These are phyloP conservation scores for Areca catechu DNA, from an alignment of 176 grass and related monocot species.

Conservation along the genomic window DNA sequence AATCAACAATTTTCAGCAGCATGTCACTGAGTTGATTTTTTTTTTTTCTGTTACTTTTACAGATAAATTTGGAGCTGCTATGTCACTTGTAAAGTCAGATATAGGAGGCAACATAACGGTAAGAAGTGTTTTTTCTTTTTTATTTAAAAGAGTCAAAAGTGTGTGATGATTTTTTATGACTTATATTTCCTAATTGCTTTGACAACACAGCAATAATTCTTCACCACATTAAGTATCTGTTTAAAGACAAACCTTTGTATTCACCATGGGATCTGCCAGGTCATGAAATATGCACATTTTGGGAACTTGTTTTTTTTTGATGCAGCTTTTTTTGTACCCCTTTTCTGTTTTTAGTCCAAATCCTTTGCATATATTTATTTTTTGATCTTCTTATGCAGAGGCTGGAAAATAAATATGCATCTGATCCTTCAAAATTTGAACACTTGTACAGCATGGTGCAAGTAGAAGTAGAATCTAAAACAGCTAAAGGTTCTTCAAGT, in stretches of 20 bases:
- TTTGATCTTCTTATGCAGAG: conserved; percentile 32
- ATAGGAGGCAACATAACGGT: conserved; percentile 83
- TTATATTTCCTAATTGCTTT: too few species aligned
- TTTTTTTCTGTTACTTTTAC: conserved; percentile 5
- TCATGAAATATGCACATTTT: too few species aligned
- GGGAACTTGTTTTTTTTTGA: not conserved
- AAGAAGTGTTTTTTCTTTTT: conserved; percentile 12
- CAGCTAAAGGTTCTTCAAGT: conserved; percentile 75
- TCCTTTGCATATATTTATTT: not conserved
- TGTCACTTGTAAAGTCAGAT: conserved; percentile 72
- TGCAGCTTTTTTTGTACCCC: conserved; percentile 8
- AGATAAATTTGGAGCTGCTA: conserved; percentile 81
- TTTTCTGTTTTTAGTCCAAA: not conserved
- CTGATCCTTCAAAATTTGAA: conserved; percentile 75
- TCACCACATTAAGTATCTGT: too few species aligned
- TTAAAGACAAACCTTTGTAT: too few species aligned
- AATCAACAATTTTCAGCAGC: too few species aligned
- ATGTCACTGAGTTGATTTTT: too few species aligned
- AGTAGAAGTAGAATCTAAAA: conserved; percentile 86
- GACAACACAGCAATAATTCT: too few species aligned
- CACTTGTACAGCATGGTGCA: conserved; percentile 79
- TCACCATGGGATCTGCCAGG: too few species aligned
- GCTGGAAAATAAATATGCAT: conserved; percentile 68
- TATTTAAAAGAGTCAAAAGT: too few species aligned
- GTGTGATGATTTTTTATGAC: too few species aligned